A percentile compares a stretch with the other conserved stretches of the same genome.
These are phyloP conservation scores for Tripterygium wilfordii DNA, from an alignment of 177 flowering plant species.

Conservation along the genomic window DNA sequence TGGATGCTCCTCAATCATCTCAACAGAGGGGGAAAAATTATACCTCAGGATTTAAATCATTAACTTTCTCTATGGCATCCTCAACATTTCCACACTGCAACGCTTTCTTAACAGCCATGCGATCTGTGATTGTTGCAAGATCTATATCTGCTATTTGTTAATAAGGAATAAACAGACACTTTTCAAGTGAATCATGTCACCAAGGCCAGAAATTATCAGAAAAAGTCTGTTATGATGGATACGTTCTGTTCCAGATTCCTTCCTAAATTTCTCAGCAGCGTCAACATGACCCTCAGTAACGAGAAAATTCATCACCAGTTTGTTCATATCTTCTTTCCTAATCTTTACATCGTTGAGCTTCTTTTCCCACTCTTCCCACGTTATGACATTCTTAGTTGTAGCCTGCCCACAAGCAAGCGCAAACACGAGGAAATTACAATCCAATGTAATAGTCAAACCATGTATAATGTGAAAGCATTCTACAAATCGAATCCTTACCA, in stretches of 20 bases:
- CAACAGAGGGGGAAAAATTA: no score
- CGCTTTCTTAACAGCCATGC: slow-evolving; percentile 94
- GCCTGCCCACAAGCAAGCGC: slow-evolving; percentile 30
- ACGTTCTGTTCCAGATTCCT: slow-evolving; percentile 76
- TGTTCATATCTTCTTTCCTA: slow-evolving; percentile 94
- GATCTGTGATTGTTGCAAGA: slow-evolving; percentile 85
- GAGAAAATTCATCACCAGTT: slow-evolving; percentile 93
- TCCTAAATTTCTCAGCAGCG: slow-evolving; percentile 75
- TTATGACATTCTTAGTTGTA: slow-evolving; percentile 74
- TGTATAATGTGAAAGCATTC: no score
- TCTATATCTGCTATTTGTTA: slow-evolving; percentile 73
- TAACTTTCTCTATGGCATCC: slow-evolving; percentile 96
- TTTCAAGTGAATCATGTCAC: not conserved
- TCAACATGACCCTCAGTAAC: slow-evolving; percentile 98
- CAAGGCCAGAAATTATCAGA: not conserved
- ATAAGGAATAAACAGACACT: slow-evolving; percentile 27
- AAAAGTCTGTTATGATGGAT: slow-evolving; percentile 26
- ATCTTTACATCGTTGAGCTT: slow-evolving; percentile 72
- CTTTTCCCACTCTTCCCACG: slow-evolving; percentile 93
- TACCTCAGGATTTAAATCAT: slow-evolving; percentile 95
- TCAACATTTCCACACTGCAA: slow-evolving; percentile 90
- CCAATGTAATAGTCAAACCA: not conserved
- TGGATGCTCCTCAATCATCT: no score
- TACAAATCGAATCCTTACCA: no score
- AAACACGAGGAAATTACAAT: not conserved